Evolutionary conservation across 2,329 filamentous ascomycete genomes (phyloP), one percentile per base, ranked within the genome.

Genomic region (Helotiales sp.): DNA sequence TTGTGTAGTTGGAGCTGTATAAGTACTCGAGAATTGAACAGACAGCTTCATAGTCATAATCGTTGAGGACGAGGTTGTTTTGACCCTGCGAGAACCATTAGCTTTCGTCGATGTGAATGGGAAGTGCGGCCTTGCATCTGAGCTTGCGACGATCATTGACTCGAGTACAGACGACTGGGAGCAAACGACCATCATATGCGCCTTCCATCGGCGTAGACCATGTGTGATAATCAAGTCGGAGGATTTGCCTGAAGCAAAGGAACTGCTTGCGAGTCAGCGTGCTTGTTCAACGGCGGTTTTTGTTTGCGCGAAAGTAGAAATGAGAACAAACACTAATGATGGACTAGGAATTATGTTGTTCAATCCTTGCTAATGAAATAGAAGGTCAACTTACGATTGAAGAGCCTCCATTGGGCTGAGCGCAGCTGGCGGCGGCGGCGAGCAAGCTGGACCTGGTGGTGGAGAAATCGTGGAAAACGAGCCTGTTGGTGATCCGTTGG

Each of bases 141-240:
- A 27, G 13, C 50, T 22, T 36, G 19, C 29, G 12, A 58, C 49
- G 31, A 66, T 64, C 53, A 54, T 58, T 2, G 55, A 46, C 44
- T 62, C 65, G 9, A 69, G 56, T 3, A 67, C 52, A 1, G 59
- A 5, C 0, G 66, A 68, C 53, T 69, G 66, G 1, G 63, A 61
- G 24, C 60, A 64, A 2, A 69, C 58, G 9, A 69, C 54, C 4
- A 68, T 60, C 49, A 63, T 65, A 44, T 68, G 67, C 1, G 66
- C 63, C 25, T 57, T 61, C 67, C 66, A 69, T 31, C 44, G 42
- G 3, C 52, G 57, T 1, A 48, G n/a, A 5, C 59, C 56, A n/a
- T 68, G 66, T 1, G 56, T 48, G 17, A 69, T 57, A 0, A 48
- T 64, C 22, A 69, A 29, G 36, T 69, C 67, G 6, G 66, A 68